Evolutionary conservation across 257 asterid species (phyloP), one percentile per base, ranked within the genome.

Genomic region (Cynanchum wilfordii): DNA sequence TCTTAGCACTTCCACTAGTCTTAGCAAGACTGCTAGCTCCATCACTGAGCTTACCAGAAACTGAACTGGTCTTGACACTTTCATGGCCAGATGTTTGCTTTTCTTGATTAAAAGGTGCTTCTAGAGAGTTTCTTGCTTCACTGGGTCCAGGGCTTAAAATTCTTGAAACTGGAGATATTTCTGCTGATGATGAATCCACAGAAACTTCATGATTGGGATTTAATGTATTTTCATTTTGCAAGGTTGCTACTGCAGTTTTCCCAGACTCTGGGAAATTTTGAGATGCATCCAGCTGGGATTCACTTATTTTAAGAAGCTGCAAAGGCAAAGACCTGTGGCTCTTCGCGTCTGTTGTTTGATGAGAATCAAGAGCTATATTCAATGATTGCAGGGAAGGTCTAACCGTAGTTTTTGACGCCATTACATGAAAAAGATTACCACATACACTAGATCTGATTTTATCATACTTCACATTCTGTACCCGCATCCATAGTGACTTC

Each of bases 1-100:
- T 76, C 79, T 85, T 87, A 75, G 84, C 80, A 70, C 84, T 78
- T 62, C 88, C 92, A 66, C 89, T 89, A 30, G 90, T 84, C 80
- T 89, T 88, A 8, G 82, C 79, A 54, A 83, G 74, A 78, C 87
- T 82, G 76, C 79, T 82, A 4, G 82, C 79, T 69, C 84, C 90
- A 76, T 86, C 87, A 27, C 89, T 86, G 36, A 76, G 87, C 82
- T 84, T 86, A 4, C 78, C 79, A 74, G 92, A 84, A 17, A 82
- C 84, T 22, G 82, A 73, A 76, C 79, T 73, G 57, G 80, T 85
- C 66, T 89, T 87, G 42, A 81, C 73, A 54, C 73, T 80, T 70
- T 74, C 78, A 17, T 38, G 52, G 44, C 70, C 87, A 1, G 79
- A 81, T 20, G 72, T 57, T 73, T 80, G 86, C 57, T 75, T 82